Conservation (phyloP, 2,329 filamentous ascomycete genomes). For the Cytospora chrysosperma region DNA sequence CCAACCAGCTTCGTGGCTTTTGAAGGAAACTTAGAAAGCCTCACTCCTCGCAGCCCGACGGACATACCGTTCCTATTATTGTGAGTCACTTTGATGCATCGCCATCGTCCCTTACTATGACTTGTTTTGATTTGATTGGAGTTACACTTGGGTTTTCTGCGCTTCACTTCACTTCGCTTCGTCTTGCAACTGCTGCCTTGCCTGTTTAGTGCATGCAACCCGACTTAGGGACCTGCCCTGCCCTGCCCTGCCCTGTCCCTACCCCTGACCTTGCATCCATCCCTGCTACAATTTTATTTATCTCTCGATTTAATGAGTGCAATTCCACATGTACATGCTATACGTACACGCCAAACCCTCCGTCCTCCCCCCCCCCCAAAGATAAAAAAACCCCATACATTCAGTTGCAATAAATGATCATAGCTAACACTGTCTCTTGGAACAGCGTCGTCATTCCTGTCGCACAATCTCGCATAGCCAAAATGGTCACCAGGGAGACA, state of each 20-base stretch:
- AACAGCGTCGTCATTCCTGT: slow-evolving; percentile 16
- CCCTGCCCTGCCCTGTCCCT: not conserved
- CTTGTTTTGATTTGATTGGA: not conserved
- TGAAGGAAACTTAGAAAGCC: slow-evolving; percentile 13
- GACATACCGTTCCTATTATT: slow-evolving; percentile 22
- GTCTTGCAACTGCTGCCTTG: slow-evolving; percentile 18
- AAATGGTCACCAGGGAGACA: slow-evolving; percentile 35
- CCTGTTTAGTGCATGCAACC: slow-evolving; percentile 5
- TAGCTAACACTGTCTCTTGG: slow-evolving; percentile 28
- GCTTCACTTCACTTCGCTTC: not conserved
- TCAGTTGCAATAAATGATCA: not conserved
- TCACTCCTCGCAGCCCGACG: slow-evolving; percentile 22
- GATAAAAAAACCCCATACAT: not conserved
- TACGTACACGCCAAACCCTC: not conserved
- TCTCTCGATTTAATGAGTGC: slow-evolving; percentile 15
- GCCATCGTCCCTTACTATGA: slow-evolving; percentile 5
- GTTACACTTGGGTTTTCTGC: not conserved
- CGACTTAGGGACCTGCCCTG: not conserved
- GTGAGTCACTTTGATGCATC: slow-evolving; percentile 32
- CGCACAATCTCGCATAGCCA: slow-evolving; percentile 26
- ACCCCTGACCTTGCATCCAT: slow-evolving; percentile 16
- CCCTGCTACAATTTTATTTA: slow-evolving; percentile 22
- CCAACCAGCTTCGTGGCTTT: slow-evolving; percentile 4
- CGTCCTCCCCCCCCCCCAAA: not conserved
- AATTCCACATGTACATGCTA: slow-evolving; percentile 2